Evolutionary conservation across 352 stramenopile genomes (phyloP), one percentile per base, ranked within the genome.

Genomic region (Thalassiosira hispida): DNA sequence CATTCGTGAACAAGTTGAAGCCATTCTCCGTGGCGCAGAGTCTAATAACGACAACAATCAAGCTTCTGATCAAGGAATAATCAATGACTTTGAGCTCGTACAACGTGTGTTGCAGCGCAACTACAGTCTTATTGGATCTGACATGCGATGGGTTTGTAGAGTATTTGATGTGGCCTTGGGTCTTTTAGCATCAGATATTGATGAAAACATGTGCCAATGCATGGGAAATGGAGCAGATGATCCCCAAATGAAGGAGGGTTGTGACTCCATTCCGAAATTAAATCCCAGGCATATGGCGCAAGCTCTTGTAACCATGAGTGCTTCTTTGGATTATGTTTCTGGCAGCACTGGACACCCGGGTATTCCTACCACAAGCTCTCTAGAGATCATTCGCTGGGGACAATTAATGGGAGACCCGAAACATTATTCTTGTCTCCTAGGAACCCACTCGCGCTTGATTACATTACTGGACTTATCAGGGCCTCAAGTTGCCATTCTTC

Each of bases 81-180:
- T 73, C 33, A 63, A 82, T 70, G 78, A 81, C 47, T 74, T 72
- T 60, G 52, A 27, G 20, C 49, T 81, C 14, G 56, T 82, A 53
- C 63, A 65, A 51, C 23, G 44, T 35, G 57, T 83, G 14, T 71
- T 94, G 31, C 51, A 87, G 64, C 70, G 77, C 11, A 89, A 89
- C 44, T 88, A 83, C 62, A 49, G 68, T n/a, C 18, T 79, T 12
- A 63, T 81, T 16, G 80, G 76, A 22, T 78, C 68, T 33, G 83
- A 92, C 72, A 73, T 91, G 51, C 53, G 89, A 27, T 94, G 87
- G 87, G 87, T 92, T 70, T 85, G 79, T 74, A 77, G 83, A 23
- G 81, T 93, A 9, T 44, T 92, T 42, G 72, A 81, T 20, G 53
- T 89, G 8, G 73, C 87, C 5, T 51, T 83, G 42, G 67, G 60